Evolutionary conservation across 192 early-diverging fungal species (phyloP).

Genomic region (Allomyces arbusculus): DNA sequence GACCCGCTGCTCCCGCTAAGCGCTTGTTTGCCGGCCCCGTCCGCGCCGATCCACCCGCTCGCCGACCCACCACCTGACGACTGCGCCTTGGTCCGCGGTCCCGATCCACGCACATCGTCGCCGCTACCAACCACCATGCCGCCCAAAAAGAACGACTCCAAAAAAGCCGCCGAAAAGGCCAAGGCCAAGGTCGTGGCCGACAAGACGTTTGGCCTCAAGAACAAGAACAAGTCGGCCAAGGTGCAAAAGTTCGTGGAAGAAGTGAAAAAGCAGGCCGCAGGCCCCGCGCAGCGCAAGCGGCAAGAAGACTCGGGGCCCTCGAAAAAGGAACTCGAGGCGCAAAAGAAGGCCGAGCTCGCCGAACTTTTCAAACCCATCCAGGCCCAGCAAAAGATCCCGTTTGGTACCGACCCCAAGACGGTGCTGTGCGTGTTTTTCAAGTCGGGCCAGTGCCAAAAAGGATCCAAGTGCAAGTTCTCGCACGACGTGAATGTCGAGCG

Average conservation of each 20-base stretch:
- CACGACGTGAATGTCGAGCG: constrained; percentile 79
- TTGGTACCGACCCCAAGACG: constrained; percentile 91
- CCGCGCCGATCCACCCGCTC: too few species aligned
- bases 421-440: constrained; percentile 86
- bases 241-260: constrained; percentile 76
- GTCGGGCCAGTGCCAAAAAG: constrained; percentile 73
- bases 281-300: constrained; percentile 4
- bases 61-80: too few species aligned
- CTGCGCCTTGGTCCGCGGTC: too few species aligned
- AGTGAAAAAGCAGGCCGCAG: constrained; percentile 62
- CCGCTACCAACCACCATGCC: constrained; percentile 32
- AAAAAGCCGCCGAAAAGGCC: constrained; percentile 36
- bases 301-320: not conserved
- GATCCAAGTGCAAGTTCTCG: constrained; percentile 88
- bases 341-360: constrained; percentile 73
- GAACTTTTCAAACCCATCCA: constrained; percentile 79
- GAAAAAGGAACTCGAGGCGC: constrained; percentile 62
- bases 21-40: too few species aligned
- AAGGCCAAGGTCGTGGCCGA: constrained; percentile 78
- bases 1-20: too few species aligned
- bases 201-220: constrained; percentile 96
- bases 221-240: constrained; percentile 93
- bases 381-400: constrained; percentile 81
- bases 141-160: constrained; percentile 42
- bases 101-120: too few species aligned